Evolutionary conservation across 306 rosid genomes (phyloP), one percentile per base, ranked within the genome.

Genomic region (Cajanus cajan): DNA sequence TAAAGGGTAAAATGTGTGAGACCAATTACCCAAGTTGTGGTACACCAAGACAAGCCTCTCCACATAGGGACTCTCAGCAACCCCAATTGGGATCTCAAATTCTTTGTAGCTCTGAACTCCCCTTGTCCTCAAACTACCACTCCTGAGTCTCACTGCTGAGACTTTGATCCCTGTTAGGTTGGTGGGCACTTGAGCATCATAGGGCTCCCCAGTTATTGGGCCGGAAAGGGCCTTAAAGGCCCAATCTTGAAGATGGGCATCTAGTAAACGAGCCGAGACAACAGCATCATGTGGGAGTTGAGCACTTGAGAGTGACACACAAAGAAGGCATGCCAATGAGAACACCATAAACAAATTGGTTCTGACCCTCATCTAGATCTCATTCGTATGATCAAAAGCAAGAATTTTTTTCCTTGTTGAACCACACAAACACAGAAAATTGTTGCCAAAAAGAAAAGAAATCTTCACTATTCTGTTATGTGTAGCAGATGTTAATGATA

Each of bases 1-100:
- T 44, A 90, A 75, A 78, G 94, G 85, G 74, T 87, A 90, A 62
- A 84, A 70, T 5, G 0, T 4, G 10, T 86, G 13, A 70, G 91
- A 86, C 86, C 85, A 84, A 37, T 87, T 89, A 41, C 90, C 94
- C 13, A 90, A 43, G 65, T 86, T 90, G 5, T 90, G 94, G 66
- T 90, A 84, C 0, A 90, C 89, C 76, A 87, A 77, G 0, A 72
- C 89, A 33, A 90, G 62, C 75, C 88, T 84, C 39, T 84, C 58
- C 68, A 80, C 79, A 83, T 83, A 84, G 44, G 94, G 94, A 39
- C 80, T 62, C 22, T 82, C 90, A 24, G 68, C 15, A 62, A 90
- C 82, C 28, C 91, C 87, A 55, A 3, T 21, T 41, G 94, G 91
- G 80, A 90, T 90, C 82, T 82, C 85, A 48, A 90, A 90, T 78